These are phyloP conservation scores for Capsicum rhomboideum DNA, from an alignment of 257 asterid species.

Conservation along the genomic window DNA sequence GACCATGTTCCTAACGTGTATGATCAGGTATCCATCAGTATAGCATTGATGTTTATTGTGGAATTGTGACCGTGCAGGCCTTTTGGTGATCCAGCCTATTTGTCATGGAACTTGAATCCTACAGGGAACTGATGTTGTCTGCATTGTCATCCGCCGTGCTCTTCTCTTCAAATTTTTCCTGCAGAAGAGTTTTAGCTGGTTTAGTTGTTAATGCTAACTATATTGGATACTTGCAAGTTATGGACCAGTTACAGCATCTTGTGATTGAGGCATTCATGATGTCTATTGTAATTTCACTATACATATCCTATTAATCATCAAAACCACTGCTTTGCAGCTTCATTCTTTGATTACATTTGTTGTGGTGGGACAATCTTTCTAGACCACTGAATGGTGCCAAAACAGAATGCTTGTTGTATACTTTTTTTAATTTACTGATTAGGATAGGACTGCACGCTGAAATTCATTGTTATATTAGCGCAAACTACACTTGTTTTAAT, in stretches of 20 bases:
- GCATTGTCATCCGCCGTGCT: not conserved
- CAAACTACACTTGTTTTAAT: not conserved
- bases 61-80: slow-evolving; percentile 43
- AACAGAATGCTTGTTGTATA: not conserved
- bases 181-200: slow-evolving; percentile 3
- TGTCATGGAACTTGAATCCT: slow-evolving; percentile 69
- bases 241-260: not conserved
- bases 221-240: not conserved
- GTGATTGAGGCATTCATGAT: not conserved
- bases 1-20: not conserved
- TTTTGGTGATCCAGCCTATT: slow-evolving; percentile 59
- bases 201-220: not conserved
- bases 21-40: not conserved
- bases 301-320: not conserved
- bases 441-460: not conserved
- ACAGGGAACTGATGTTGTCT: not conserved
- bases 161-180: not conserved
- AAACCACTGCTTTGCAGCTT: not conserved
- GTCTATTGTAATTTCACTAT: not conserved
- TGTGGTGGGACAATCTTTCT: not conserved
- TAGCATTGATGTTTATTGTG: not conserved
- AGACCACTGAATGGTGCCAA: not conserved
- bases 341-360: not conserved
- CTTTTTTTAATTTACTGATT: not conserved
- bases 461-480: not conserved